These are phyloP conservation scores for Exophiala xenobiotica DNA, from an alignment of 2,329 filamentous ascomycete genomes.

Conservation along the genomic window DNA sequence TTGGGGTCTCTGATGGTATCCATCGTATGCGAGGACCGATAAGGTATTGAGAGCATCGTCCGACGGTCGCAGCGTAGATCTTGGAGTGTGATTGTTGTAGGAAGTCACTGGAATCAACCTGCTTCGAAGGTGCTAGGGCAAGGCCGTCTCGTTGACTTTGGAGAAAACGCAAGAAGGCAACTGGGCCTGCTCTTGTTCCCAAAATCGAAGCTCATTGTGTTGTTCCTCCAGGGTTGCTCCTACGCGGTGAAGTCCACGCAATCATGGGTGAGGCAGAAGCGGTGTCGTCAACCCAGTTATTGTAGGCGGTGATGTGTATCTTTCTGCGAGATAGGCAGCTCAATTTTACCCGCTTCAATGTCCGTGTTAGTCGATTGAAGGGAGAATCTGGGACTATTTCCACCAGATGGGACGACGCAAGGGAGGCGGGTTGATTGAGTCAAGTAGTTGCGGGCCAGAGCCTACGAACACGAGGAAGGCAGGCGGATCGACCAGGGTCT, in stretches of 20 bases:
- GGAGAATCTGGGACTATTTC: background rate
- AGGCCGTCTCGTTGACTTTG: slow-evolving; percentile 14
- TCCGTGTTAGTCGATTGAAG: background rate
- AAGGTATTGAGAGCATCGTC: slow-evolving; percentile 24
- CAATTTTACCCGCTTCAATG: no score
- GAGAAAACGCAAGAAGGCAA: slow-evolving; percentile 22
- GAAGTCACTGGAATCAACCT: slow-evolving; percentile 12
- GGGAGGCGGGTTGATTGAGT: background rate
- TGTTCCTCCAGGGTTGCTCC: slow-evolving; percentile 20
- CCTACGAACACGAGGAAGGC: slow-evolving; percentile 12
- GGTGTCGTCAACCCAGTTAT: slow-evolving; percentile 3
- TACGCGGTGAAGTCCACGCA: slow-evolving; percentile 13
- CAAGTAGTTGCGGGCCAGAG: background rate
- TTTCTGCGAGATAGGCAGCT: no score
- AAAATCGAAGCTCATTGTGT: slow-evolving; percentile 24
- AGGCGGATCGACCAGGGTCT: slow-evolving; percentile 17
- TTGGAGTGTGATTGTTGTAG: background rate
- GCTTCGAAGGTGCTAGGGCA: slow-evolving; percentile 17
- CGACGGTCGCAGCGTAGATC: background rate
- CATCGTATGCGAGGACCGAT: slow-evolving; percentile 16
- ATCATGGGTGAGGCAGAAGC: slow-evolving; percentile 16
- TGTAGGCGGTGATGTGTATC: slow-evolving; percentile 2
- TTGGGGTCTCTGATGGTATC: slow-evolving; percentile 20
- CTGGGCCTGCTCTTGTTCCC: slow-evolving; percentile 22
- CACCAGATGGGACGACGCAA: background rate